phyloP scores from a whole-genome alignment of 2,329 filamentous ascomycete species.

The Arthroderma sp. region DNA sequence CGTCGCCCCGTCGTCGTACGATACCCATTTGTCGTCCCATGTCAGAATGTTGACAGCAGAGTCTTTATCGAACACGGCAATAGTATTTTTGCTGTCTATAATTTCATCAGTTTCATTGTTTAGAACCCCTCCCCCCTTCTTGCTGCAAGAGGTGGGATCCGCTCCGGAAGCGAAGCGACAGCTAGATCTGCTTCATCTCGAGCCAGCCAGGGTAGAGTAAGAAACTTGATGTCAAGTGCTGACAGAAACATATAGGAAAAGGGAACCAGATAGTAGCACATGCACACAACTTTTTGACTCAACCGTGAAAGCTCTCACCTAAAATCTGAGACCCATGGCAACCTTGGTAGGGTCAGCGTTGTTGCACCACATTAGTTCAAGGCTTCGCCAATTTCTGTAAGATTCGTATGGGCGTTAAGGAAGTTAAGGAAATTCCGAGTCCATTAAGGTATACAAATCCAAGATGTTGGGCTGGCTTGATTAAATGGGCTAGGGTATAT shows the following conservation, averaged over 20 bases:
- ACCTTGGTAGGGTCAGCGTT: slow-evolving; percentile 29
- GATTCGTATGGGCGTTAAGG: slow-evolving; percentile 31
- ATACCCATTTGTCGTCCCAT: slow-evolving; percentile 31
- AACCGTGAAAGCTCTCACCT: slow-evolving; percentile 32
- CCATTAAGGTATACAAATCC: neutral
- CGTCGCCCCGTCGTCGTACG: slow-evolving; percentile 28
- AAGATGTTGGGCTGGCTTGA: neutral
- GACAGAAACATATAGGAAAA: no score
- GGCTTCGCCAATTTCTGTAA: slow-evolving; percentile 30
- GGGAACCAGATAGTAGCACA: no score
- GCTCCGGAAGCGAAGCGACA: no score
- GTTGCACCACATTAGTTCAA: slow-evolving; percentile 30
- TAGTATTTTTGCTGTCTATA: slow-evolving; percentile 13
- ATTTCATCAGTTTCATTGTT: slow-evolving; percentile 20
- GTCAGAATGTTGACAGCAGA: slow-evolving; percentile 21
- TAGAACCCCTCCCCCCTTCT: neutral
- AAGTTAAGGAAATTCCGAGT: slow-evolving; percentile 8
- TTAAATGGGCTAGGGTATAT: neutral
- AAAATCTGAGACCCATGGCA: slow-evolving; percentile 35
- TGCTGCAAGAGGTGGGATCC: no score
- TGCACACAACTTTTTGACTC: neutral
- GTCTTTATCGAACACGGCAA: slow-evolving; percentile 15
- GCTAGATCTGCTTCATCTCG: no score
- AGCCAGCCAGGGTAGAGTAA: no score
- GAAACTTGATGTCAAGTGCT: no score